These are phyloP conservation scores for Pythium aquatile DNA, from an alignment of 352 stramenopile genomes.

Conservation along the genomic window DNA sequence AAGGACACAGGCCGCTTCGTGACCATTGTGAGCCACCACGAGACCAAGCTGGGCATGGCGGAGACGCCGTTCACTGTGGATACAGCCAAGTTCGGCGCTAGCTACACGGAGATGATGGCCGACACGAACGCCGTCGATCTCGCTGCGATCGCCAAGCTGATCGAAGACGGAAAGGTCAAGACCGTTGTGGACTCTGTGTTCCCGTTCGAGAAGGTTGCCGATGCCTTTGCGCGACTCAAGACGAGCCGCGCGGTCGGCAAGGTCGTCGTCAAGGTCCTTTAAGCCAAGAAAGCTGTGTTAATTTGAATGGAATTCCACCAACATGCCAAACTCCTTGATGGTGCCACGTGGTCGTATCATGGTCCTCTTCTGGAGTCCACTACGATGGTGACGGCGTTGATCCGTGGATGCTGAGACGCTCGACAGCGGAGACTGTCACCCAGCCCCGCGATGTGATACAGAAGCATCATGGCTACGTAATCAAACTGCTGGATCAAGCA, in stretches of 20 bases:
- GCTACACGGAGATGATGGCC: slow-evolving; percentile 1
- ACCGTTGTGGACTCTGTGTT: slow-evolving; percentile 25
- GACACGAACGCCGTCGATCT: slow-evolving; percentile 27
- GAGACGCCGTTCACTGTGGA: slow-evolving; percentile 1
- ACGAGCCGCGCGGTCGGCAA: slow-evolving; percentile 32
- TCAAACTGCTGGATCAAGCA: not conserved
- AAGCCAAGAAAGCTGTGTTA: not conserved
- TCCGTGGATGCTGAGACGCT: not conserved
- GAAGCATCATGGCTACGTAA: not conserved
- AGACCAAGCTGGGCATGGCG: slow-evolving; percentile 52
- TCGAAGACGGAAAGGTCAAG: slow-evolving; percentile 31
- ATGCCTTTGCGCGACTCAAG: slow-evolving; percentile 37
- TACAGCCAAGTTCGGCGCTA: slow-evolving; percentile 2
- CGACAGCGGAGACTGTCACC: not conserved
- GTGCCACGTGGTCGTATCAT: not conserved
- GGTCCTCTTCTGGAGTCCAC: not conserved
- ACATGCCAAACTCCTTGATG: not conserved
- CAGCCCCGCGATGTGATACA: not conserved
- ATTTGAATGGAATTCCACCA: not conserved
- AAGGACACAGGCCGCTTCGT: slow-evolving; percentile 42
- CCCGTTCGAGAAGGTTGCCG: slow-evolving; percentile 29
- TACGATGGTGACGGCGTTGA: not conserved
- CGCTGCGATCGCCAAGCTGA: slow-evolving; percentile 25
- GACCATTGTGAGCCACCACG: slow-evolving; percentile 31
- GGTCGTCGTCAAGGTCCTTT: slow-evolving; percentile 10